phyloP scores from a whole-genome alignment of 306 rosid species.

The Medicago ruthenica region DNA sequence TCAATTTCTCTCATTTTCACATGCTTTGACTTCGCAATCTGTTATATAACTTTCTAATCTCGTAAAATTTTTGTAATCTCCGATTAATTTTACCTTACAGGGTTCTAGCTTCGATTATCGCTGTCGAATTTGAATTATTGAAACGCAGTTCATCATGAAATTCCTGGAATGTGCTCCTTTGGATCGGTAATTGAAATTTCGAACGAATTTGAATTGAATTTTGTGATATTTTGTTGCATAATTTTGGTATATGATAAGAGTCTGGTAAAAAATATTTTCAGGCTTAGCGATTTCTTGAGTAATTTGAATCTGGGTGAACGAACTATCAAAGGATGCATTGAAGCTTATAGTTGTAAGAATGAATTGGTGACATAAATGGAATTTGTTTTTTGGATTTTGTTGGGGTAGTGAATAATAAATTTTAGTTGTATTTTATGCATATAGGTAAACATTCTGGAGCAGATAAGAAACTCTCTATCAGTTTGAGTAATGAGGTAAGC shows the following conservation, averaged over 20 bases:
- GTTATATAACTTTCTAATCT: neutral
- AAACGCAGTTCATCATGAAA: conserved; percentile 61
- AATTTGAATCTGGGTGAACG: conserved; percentile 90
- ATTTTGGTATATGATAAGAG: neutral
- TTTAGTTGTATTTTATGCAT: neutral
- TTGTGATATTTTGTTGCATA: conserved; percentile 1
- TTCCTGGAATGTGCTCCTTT: conserved; percentile 81
- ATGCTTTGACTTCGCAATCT: conserved; percentile 1
- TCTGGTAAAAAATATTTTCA: conserved; percentile 36
- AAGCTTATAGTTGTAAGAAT: conserved; percentile 94
- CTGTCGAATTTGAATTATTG: conserved; percentile 7
- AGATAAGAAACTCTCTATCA: conserved; percentile 87
- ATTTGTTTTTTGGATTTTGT: conserved; percentile 21
- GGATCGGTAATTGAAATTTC: conserved; percentile 67
- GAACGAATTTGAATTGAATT: conserved; percentile 19
- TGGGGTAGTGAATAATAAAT: conserved; percentile 29
- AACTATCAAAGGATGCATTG: conserved; percentile 84
- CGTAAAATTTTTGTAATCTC: neutral
- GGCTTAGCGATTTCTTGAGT: conserved; percentile 75
- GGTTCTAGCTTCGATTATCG: conserved; percentile 24
- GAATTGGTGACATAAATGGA: neutral
- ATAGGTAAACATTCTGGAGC: conserved; percentile 96
- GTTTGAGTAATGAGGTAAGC: conserved; percentile 92
- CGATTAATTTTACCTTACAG: conserved; percentile 27
- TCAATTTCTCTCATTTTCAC: conserved; percentile 17